Evolutionary conservation across 192 early-diverging fungal species (phyloP).

Genomic region (Ambispora gerdemannii): DNA sequence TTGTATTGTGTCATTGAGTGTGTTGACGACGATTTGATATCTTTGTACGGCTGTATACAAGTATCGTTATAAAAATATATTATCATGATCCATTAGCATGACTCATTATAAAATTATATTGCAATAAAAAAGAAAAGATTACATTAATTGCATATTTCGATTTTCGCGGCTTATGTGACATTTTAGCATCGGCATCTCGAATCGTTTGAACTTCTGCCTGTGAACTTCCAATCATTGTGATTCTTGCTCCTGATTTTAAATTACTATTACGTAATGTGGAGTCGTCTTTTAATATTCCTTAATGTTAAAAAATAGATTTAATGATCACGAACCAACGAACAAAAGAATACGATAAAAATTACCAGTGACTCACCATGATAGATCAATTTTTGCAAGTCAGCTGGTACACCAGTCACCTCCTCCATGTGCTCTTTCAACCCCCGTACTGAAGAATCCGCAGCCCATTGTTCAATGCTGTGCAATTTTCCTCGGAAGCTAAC

Average conservation of each 20-base stretch:
- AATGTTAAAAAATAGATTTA: not conserved
- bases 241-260: slow-evolving; percentile 38
- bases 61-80: not conserved
- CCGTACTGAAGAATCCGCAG: slow-evolving; percentile 33
- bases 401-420: slow-evolving; percentile 36
- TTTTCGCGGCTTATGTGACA: slow-evolving; percentile 29
- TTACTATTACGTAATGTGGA: slow-evolving; percentile 30
- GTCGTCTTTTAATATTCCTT: slow-evolving; percentile 26
- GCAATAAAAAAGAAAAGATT: slow-evolving; percentile 2
- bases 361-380: slow-evolving; percentile 42
- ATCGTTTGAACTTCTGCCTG: slow-evolving; percentile 37
- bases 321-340: too few species aligned
- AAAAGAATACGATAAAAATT: too few species aligned
- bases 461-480: slow-evolving; percentile 33
- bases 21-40: not conserved
- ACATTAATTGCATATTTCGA: slow-evolving; percentile 3
- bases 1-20: slow-evolving; percentile 43
- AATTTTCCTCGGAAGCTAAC: slow-evolving; percentile 38
- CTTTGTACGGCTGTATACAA: slow-evolving; percentile 20
- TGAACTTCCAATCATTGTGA: slow-evolving; percentile 55
- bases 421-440: slow-evolving; percentile 43
- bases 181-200: slow-evolving; percentile 21
- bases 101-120: not conserved
- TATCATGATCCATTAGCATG: not conserved
- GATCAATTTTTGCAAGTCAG: slow-evolving; percentile 49